Conservation (phyloP, 2,329 filamentous ascomycete species). For the Onygenales sp. region DNA sequence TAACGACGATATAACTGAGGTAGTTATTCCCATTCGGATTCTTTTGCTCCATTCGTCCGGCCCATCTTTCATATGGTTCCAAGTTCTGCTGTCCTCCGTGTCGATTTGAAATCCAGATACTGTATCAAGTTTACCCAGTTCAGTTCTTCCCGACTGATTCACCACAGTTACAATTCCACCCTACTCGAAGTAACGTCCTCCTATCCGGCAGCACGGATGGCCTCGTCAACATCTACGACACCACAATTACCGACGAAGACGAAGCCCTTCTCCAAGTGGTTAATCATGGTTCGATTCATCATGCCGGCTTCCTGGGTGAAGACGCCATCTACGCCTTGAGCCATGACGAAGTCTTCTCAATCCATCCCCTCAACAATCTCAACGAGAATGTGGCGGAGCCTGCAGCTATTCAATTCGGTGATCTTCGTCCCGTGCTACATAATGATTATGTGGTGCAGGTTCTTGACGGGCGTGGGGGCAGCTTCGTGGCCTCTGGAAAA, state of each 20-base stretch:
- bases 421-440: slow-evolving; percentile 44
- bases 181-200: slow-evolving; percentile 42
- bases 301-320: slow-evolving; percentile 49
- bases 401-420: slow-evolving; percentile 42
- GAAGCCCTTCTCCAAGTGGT: slow-evolving; percentile 54
- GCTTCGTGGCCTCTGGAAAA: slow-evolving; percentile 40
- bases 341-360: slow-evolving; percentile 52
- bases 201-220: slow-evolving; percentile 56
- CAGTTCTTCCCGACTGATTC: slow-evolving; percentile 1
- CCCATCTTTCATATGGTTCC: background rate
- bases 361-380: slow-evolving; percentile 45
- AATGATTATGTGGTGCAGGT: slow-evolving; percentile 54
- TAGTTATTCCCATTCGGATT: slow-evolving; percentile 18
- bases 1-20: slow-evolving; percentile 52
- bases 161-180: slow-evolving; percentile 41
- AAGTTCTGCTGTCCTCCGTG: background rate
- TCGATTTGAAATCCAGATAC: too few relatives aligned
- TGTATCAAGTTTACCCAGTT: background rate
- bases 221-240: slow-evolving; percentile 53
- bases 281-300: slow-evolving; percentile 54
- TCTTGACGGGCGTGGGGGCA: slow-evolving; percentile 32
- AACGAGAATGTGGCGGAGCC: slow-evolving; percentile 39
- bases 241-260: slow-evolving; percentile 48
- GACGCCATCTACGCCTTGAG: slow-evolving; percentile 49
- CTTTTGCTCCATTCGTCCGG: background rate